phyloP scores from a whole-genome alignment of 2,329 filamentous ascomycete genomes.

The Claviceps cyperi region DNA sequence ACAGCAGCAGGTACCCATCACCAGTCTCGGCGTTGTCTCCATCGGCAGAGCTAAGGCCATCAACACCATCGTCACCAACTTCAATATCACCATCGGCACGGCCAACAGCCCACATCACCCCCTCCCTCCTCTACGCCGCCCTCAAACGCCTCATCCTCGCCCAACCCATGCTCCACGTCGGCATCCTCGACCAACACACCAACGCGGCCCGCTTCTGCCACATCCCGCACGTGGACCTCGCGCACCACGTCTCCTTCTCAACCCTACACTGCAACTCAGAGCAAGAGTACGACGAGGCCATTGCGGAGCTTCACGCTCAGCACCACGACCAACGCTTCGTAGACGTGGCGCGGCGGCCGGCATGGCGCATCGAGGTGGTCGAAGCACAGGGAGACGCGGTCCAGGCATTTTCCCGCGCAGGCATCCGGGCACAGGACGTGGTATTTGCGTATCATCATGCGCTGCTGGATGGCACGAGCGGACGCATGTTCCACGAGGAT shows the following conservation, averaged over 20 bases:
- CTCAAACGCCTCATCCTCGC: constrained; percentile 24
- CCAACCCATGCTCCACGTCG: constrained; percentile 34
- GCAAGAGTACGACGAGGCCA: constrained; percentile 16
- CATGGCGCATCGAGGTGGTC: constrained; percentile 32
- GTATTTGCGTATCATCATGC: constrained; percentile 38
- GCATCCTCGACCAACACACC: constrained; percentile 31
- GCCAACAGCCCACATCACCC: neutral
- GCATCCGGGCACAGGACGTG: constrained; percentile 23
- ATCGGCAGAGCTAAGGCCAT: no score
- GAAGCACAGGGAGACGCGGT: constrained; percentile 2
- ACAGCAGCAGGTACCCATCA: no score
- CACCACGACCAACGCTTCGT: constrained; percentile 28
- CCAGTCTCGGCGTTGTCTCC: neutral
- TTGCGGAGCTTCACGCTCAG: constrained; percentile 21
- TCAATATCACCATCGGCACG: no score
- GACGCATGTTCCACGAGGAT: constrained; percentile 32
- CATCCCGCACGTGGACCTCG: constrained; percentile 27
- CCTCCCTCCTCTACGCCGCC: constrained; percentile 20
- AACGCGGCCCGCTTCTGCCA: constrained; percentile 28
- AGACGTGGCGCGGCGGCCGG: constrained; percentile 24
- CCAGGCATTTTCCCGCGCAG: neutral
- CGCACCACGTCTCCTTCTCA: constrained; percentile 26
- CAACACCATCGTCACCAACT: no score
- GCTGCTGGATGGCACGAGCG: constrained; percentile 36
- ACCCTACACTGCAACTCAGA: constrained; percentile 9